Base-by-base conservation (phyloP, 2,329 filamentous ascomycete species). In the Colletotrichum sp. region DNA sequence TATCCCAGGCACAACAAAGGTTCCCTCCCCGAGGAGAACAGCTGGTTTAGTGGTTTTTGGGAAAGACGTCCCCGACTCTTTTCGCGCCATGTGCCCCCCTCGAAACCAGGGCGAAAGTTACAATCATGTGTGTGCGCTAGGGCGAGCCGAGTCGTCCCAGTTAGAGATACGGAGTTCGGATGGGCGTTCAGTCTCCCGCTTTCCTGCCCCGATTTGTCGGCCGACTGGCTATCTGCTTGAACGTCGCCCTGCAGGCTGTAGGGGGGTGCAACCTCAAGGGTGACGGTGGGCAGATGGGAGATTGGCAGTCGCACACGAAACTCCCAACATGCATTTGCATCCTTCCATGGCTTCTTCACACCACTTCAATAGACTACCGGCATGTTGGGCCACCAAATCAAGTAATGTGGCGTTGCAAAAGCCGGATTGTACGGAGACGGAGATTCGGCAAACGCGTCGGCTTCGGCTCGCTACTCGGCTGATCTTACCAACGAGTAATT, bases 61-160 rank as follows among this genome's bases (percentile, higher is more conserved):
- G 39, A 64, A 12, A 34, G 36, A 39, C 9, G 4, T 16, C 21
- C 12, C 59, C 28, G 44, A 62, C 6, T 26, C 6, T 16, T 64
- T 18, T 57, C 8, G 26, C 63, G 69, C 69, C 68, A 75, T 72
- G 69, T 75, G 52, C 52, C 52, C 63, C 24, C n/a, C 69, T 30
- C 55, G 69, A 75, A 68, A 72, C 36, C 55, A 44, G 39, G 34
- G 28, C 52, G 49, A 65, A 65, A 66, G 59, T 59, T 34, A 34
- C 32, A 44, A 26, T 21, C 55, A 16, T 70, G 15, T 59, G 49
- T 68, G 52, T 68, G 36, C 18, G 39, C 44, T 64, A 44, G 18
- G 57, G 24, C 63, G n/a, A 62, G 21, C 28, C 36, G 52, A 39
- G 36, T 18, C n/a, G 24, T 44, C 62, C 66, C 30, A 34, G 39